phyloP scores from a whole-genome alignment of 305 asterid genomes.

The Galium porrigens region DNA sequence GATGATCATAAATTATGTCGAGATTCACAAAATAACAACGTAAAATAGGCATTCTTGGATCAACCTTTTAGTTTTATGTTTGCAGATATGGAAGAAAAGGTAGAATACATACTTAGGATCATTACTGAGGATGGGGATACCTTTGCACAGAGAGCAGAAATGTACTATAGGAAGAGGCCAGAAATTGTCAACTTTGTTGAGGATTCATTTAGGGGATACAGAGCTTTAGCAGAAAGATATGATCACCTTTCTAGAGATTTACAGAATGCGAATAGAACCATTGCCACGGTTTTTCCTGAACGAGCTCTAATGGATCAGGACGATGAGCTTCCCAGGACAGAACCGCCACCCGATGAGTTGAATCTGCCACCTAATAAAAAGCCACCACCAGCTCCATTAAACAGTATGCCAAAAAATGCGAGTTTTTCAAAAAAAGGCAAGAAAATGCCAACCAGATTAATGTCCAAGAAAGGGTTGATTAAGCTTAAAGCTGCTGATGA shows the following conservation, averaged over 20 bases:
- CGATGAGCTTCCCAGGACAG: conserved; percentile 17
- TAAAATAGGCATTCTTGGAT: neutral
- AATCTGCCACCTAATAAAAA: conserved; percentile 6
- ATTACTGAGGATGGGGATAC: conserved; percentile 40
- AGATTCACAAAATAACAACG: neutral
- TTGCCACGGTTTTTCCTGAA: conserved; percentile 36
- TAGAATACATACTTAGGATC: conserved; percentile 30
- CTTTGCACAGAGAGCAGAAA: conserved; percentile 36
- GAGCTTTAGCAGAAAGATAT: conserved; percentile 41
- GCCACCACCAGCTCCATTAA: conserved; percentile 27
- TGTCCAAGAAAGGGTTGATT: conserved; percentile 30
- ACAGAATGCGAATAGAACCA: conserved; percentile 36
- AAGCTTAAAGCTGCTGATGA: conserved; percentile 18
- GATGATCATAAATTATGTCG: neutral
- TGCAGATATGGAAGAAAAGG: conserved; percentile 48
- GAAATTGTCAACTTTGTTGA: conserved; percentile 35
- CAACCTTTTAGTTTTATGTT: neutral
- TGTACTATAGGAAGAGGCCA: conserved; percentile 39
- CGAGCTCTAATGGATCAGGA: conserved; percentile 33
- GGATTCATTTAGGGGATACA: conserved; percentile 33
- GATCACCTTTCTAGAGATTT: conserved; percentile 38
- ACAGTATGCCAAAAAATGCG: conserved; percentile 18
- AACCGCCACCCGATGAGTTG: conserved; percentile 8
- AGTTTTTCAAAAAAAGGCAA: conserved; percentile 10
- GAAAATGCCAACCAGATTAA: conserved; percentile 24